Base-by-base conservation (phyloP, 768 basidiomycete genomes). In the Postia placenta region DNA sequence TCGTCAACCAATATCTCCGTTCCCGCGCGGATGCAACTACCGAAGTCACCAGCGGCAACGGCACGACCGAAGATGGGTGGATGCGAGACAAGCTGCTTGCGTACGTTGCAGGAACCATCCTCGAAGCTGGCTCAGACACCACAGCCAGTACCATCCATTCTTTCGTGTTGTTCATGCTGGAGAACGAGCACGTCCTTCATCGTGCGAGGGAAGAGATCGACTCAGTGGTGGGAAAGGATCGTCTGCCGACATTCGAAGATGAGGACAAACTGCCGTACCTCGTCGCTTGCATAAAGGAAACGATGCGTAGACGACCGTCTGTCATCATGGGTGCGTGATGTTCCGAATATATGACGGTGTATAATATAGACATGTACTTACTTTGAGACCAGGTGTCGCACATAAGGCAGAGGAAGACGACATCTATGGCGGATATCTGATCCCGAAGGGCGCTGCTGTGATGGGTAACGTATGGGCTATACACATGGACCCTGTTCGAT, bases 151-250 rank as follows among this genome's bases (percentile, higher is more conserved):
- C 61, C 22, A 58, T 67, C 37, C 57, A 58, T 30, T 45, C 59
- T 11, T 60, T 64, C 41, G 35, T 68, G 24, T 56, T 63, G 1
- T 56, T 57, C 17, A 54, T 61, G 36, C 47, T 52, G 17, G 28
- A 35, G 22, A 38, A 57, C 20, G 56, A 56, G 22, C 48, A 52
- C 22, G 52, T 58, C 1, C 50, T 56, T 39, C 68, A 55, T 35
- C 74, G 73, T 30, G 83, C 80, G 0, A 81, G 84, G 56, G 66
- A 69, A n/a, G 83, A 87, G 48, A 69, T 87, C n/a, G 85, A 86
- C 54, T 50, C 56, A 0, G 74, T 83, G 12, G 64, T 78, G 14
- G 78, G 78, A 12, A 52, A 57, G 36, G 71, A 74, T 37, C 68
- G 83, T 5, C 65, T 85, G 15, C 85, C 86, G 1, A 67, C 64